Evolutionary conservation across 2,329 filamentous ascomycete genomes (phyloP).

Genomic region (Didymella lethalis): DNA sequence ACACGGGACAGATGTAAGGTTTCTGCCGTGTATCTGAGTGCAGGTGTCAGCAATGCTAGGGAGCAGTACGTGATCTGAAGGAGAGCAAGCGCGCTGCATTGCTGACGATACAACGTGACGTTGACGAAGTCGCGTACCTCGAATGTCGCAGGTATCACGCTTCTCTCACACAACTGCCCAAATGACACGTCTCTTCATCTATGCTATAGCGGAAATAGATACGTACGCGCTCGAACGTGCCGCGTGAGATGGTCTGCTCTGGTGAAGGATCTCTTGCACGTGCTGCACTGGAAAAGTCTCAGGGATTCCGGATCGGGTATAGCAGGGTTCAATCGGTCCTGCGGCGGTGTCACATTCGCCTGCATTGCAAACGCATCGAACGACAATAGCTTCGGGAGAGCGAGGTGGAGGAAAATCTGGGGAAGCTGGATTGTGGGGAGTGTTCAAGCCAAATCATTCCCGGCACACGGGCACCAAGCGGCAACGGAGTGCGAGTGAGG

Average conservation of each 20-base stretch:
- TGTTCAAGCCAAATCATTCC: constrained; percentile 23
- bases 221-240: constrained; percentile 60
- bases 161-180: not conserved
- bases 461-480: constrained; percentile 7
- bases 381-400: constrained; percentile 29
- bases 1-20: constrained; percentile 56
- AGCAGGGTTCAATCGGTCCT: constrained; percentile 15
- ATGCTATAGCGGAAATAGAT: not conserved
- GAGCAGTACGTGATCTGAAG: not conserved
- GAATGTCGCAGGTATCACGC: not conserved
- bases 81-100: not conserved
- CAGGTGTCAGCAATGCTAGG: constrained; percentile 19
- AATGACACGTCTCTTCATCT: not conserved
- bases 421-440: constrained; percentile 21
- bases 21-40: constrained; percentile 52
- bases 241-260: constrained; percentile 62
- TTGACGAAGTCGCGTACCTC: not conserved
- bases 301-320: constrained; percentile 30
- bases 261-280: constrained; percentile 61
- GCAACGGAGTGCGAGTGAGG: not conserved
- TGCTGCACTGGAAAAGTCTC: constrained; percentile 59
- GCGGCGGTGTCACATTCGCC: constrained; percentile 19
- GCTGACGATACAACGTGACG: not conserved
- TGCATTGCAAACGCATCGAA: constrained; percentile 30
- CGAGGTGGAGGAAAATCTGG: constrained; percentile 38